A percentile compares a stretch with the other conserved stretches of the same genome.
Conservation (phyloP, 2,329 filamentous ascomycete species). For the Fusarium compactum region DNA sequence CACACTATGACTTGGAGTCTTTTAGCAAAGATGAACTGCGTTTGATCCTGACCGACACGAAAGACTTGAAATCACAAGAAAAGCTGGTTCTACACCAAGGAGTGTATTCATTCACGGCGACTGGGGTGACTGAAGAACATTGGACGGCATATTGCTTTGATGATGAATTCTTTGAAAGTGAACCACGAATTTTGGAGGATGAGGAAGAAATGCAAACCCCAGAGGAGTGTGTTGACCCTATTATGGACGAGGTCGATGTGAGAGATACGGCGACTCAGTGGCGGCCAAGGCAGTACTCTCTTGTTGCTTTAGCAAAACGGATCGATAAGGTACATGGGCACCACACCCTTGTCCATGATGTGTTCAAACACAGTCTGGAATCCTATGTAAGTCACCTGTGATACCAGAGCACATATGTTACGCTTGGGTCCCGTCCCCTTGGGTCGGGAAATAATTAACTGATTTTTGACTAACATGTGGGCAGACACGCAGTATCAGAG, state of each 20-base stretch:
- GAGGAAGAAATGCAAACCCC: not conserved
- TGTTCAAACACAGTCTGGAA: not conserved
- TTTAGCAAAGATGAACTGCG: not conserved
- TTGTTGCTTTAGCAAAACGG: not conserved
- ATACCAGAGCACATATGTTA: not conserved
- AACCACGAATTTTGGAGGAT: not conserved
- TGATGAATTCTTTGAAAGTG: not conserved
- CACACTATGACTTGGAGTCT: not conserved
- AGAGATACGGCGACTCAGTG: not conserved
- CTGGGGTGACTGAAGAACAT: not conserved
- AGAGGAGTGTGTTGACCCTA: slow-evolving; percentile 11
- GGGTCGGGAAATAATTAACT: too few relatives aligned
- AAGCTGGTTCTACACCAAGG: not conserved
- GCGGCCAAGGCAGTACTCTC: slow-evolving; percentile 18
- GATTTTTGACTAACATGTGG: not conserved
- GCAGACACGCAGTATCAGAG: not conserved
- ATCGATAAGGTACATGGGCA: not conserved
- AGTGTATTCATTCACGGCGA: not conserved
- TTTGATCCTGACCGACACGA: not conserved
- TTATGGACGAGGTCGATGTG: not conserved
- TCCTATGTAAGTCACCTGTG: slow-evolving; percentile 4
- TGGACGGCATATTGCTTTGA: slow-evolving; percentile 1
- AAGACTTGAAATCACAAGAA: not conserved
- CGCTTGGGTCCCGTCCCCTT: rapidly evolving
- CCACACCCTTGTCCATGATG: not conserved